These are phyloP conservation scores for Nakaseomyces glabratus DNA, from an alignment of 1,139 yeast genomes.

Conservation along the genomic window DNA sequence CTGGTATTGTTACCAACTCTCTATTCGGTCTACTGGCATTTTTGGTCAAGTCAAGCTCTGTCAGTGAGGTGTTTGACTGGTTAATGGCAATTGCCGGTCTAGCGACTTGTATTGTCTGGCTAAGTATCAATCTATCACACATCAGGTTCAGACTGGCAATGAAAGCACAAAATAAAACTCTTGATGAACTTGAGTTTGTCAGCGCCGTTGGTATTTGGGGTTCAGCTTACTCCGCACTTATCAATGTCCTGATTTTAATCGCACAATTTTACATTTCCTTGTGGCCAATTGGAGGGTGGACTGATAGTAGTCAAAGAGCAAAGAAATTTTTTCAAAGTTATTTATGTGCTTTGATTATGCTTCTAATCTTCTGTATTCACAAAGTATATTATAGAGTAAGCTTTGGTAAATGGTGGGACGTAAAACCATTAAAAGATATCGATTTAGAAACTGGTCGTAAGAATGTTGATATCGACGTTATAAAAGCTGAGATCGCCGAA, in stretches of 20 bases:
- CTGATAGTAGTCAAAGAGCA: conserved; percentile 38
- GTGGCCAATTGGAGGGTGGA: conserved; percentile 80
- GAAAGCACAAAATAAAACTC: conserved; percentile 51
- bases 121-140: conserved; percentile 71
- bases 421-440: conserved; percentile 34
- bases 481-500: conserved; percentile 22
- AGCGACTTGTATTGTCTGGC: conserved; percentile 71
- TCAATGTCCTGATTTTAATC: conserved; percentile 53
- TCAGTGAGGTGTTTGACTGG: conserved; percentile 63
- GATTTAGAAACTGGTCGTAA: conserved; percentile 46
- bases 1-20: conserved; percentile 53
- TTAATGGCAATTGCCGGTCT: conserved; percentile 78
- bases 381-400: conserved; percentile 40
- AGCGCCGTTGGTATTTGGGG: conserved; percentile 66
- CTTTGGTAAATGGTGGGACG: conserved; percentile 34
- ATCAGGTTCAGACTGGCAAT: conserved; percentile 73
- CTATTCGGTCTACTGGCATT: conserved; percentile 81
- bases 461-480: conserved; percentile 35
- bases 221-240: conserved; percentile 50
- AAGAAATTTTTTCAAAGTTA: conserved; percentile 41
- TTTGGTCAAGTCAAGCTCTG: conserved; percentile 50
- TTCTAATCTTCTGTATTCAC: conserved; percentile 40
- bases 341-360: conserved; percentile 42
- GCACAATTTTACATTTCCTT: conserved; percentile 80
- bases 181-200: conserved; percentile 57